Evolutionary conservation across 2,329 filamentous ascomycete species (phyloP).

Genomic region (Pyricularia pennisetigena): DNA sequence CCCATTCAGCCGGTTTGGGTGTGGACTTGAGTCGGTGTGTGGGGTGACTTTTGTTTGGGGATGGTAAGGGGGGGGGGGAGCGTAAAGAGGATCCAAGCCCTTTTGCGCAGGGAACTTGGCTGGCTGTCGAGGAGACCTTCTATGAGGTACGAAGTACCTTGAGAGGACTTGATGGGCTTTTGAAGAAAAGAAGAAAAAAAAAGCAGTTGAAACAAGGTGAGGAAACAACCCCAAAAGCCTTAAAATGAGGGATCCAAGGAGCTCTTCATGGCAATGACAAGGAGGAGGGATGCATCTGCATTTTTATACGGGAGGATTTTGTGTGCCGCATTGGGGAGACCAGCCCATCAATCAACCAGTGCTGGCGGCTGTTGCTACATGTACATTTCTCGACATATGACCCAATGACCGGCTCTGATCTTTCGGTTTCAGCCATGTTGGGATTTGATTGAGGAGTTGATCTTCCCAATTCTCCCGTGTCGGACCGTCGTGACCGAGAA

Average conservation of each 20-base stretch:
- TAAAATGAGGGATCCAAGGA: background rate
- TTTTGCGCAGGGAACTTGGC: background rate
- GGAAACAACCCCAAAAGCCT: background rate
- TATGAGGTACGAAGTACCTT: background rate
- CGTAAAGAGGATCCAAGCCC: background rate
- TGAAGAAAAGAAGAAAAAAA: too few species aligned
- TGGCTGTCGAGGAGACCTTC: background rate
- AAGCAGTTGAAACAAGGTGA: background rate
- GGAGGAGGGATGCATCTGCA: background rate
- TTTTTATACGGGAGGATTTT: background rate
- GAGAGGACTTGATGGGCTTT: background rate
- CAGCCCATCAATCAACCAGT: background rate
- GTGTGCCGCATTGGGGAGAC: background rate
- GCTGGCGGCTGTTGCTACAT: background rate
- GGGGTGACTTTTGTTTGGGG: background rate
- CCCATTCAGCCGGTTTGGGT: background rate
- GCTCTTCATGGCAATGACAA: background rate
- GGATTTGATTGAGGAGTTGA: slow-evolving; percentile 11
- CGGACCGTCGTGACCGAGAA: slow-evolving; percentile 45
- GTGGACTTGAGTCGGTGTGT: background rate
- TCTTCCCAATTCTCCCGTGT: slow-evolving; percentile 27
- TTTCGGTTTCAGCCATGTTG: slow-evolving; percentile 10
- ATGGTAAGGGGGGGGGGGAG: background rate
- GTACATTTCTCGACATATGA: background rate
- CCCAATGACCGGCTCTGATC: slow-evolving; percentile 1